These are phyloP conservation scores for Macrocybe gigantea DNA, from an alignment of 768 basidiomycete species.

Conservation along the genomic window DNA sequence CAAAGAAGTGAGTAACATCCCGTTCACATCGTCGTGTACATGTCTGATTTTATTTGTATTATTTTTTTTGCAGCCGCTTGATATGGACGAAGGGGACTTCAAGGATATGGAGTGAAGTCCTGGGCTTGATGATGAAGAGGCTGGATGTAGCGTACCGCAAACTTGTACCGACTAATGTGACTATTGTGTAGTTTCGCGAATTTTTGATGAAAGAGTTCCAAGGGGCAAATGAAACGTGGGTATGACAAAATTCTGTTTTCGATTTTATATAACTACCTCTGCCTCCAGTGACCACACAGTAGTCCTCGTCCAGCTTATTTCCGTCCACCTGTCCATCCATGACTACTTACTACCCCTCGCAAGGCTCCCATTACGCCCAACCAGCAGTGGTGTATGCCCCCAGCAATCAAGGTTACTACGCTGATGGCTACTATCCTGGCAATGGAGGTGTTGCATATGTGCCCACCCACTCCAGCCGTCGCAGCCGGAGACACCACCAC, in stretches of 20 bases:
- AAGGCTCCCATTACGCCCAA: slow-evolving; percentile 21
- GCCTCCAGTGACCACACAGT: too few relatives aligned
- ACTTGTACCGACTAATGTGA: too few relatives aligned
- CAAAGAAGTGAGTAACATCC: slow-evolving; percentile 58
- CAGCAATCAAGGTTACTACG: slow-evolving; percentile 14
- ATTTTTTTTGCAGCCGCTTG: slow-evolving; percentile 61
- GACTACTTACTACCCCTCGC: slow-evolving; percentile 31
- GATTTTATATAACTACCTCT: too few relatives aligned
- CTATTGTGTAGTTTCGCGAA: too few relatives aligned
- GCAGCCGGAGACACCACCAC: slow-evolving; percentile 18
- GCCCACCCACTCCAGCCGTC: slow-evolving; percentile 13
- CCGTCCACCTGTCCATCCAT: too few relatives aligned
- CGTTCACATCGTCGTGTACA: slow-evolving; percentile 6
- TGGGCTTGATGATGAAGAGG: too few relatives aligned
- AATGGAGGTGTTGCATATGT: slow-evolving; percentile 7
- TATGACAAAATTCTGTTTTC: too few relatives aligned
- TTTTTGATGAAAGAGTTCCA: too few relatives aligned
- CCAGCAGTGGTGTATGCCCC: slow-evolving; percentile 26
- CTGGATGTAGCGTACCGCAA: too few relatives aligned
- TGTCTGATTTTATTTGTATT: slow-evolving; percentile 7
- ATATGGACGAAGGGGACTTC: slow-evolving; percentile 93
- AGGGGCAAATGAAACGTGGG: too few relatives aligned
- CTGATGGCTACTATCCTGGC: slow-evolving; percentile 10
- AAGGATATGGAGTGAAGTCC: slow-evolving; percentile 56
- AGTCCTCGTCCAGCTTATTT: too few relatives aligned